Percentiles rank a stretch among this genome's conserved stretches.
Evolutionary conservation across 495 filamentous ascomycete species (phyloP).

Genomic region (Chaetomium fimeti): DNA sequence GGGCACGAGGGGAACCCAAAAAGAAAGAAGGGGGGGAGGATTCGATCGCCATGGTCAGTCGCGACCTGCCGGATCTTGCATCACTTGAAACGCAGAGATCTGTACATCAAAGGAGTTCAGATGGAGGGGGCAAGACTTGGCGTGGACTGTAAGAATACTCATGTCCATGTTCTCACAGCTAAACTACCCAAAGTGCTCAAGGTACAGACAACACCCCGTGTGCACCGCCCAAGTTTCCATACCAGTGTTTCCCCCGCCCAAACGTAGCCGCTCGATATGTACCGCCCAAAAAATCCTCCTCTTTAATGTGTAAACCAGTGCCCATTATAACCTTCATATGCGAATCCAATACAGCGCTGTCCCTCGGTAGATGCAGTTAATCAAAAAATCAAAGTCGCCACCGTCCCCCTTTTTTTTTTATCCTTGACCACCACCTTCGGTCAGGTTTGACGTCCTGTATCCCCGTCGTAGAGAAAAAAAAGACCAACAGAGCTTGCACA

Average conservation of each 20-base stretch:
- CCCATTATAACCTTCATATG: conserved; percentile 4
- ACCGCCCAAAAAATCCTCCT: conserved; percentile 28
- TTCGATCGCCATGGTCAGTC: neutral
- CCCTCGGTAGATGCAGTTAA: neutral
- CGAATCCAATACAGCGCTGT: conserved; percentile 1
- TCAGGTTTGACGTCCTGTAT: conserved; percentile 3
- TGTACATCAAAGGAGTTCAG: neutral
- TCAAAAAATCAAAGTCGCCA: neutral
- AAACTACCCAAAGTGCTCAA: neutral
- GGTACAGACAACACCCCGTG: neutral
- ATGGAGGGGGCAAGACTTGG: neutral
- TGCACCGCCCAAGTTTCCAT: neutral
- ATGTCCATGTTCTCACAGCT: neutral
- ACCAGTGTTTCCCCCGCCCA: neutral
- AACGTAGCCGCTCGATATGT: neutral
- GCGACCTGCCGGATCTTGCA: neutral
- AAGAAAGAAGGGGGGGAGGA: neutral
- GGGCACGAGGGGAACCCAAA: neutral
- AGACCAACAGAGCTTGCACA: neutral
- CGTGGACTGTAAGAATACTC: neutral
- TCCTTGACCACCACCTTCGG: neutral
- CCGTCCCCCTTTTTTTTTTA: neutral
- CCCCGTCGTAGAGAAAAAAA: neutral
- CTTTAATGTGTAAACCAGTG: neutral
- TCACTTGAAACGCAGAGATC: conserved; percentile 1